These are phyloP conservation scores for Dorcoceras hygrometricum DNA, from an alignment of 257 asterid species.

Conservation along the genomic window DNA sequence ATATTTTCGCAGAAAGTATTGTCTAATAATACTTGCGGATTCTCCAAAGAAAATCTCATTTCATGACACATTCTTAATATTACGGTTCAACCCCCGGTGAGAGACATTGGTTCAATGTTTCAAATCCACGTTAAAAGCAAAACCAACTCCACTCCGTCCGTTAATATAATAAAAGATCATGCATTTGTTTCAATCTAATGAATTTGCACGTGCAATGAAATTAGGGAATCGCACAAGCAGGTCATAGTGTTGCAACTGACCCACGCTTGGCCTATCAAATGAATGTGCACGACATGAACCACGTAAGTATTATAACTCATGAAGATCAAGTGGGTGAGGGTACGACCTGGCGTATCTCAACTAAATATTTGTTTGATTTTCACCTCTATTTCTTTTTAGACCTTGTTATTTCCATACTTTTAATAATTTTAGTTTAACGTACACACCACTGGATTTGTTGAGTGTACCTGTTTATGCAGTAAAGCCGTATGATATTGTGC, in stretches of 20 bases:
- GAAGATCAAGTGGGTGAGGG: background rate
- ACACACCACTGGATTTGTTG: background rate
- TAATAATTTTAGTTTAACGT: background rate
- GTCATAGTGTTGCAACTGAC: slow-evolving; percentile 2
- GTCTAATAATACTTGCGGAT: background rate
- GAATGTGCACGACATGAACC: slow-evolving; percentile 15
- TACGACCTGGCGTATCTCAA: background rate
- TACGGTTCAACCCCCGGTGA: too few species aligned
- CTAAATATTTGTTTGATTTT: background rate
- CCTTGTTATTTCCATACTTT: background rate
- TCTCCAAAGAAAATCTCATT: too few species aligned
- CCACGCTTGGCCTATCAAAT: slow-evolving; percentile 18
- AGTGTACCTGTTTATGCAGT: background rate
- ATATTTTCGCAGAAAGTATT: background rate
- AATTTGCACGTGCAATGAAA: background rate
- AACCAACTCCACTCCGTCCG: too few species aligned
- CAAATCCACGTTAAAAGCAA: too few species aligned
- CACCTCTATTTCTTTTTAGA: background rate
- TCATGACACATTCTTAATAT: too few species aligned
- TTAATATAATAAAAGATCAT: too few species aligned
- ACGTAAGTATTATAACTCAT: slow-evolving; percentile 21
- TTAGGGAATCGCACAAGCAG: slow-evolving; percentile 15
- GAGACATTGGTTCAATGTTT: too few species aligned
- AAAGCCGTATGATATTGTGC: background rate
- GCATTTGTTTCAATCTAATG: background rate